A percentile compares a stretch with the other conserved stretches of the same genome.
Evolutionary conservation across 306 rosid genomes (phyloP).

Genomic region (Cucurbita argyrosperma): DNA sequence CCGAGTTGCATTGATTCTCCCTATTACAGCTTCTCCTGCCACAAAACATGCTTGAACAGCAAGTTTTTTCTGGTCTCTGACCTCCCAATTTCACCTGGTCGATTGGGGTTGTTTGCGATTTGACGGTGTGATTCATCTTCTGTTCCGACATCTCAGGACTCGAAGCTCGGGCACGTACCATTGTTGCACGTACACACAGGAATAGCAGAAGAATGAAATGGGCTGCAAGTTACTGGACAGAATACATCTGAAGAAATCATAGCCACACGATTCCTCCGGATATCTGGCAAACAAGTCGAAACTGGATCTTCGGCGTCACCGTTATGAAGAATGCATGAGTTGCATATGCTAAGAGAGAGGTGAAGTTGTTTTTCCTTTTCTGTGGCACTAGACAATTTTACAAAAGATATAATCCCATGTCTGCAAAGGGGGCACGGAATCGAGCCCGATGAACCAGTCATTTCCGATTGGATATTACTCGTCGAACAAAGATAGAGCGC

Average conservation of each 20-base stretch:
- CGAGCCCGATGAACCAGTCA: conserved; percentile 54
- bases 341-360: conserved; percentile 62
- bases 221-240: conserved; percentile 85
- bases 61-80: conserved; percentile 54
- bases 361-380: conserved; percentile 46
- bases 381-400: conserved; percentile 57
- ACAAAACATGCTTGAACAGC: conserved; percentile 89
- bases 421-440: conserved; percentile 90
- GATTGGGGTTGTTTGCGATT: conserved; percentile 25
- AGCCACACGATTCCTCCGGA: conserved; percentile 64
- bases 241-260: conserved; percentile 77
- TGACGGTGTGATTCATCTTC: conserved; percentile 35
- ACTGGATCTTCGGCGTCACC: conserved; percentile 33
- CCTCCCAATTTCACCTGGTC: conserved; percentile 65
- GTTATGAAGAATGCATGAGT: conserved; percentile 75
- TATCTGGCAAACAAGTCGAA: conserved; percentile 43
- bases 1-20: conserved; percentile 93
- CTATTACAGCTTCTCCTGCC: conserved; percentile 93
- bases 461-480: conserved; percentile 47
- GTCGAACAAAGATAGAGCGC: conserved; percentile 94
- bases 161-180: conserved; percentile 68
- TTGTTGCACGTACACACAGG: conserved; percentile 86
- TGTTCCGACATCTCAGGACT: conserved; percentile 43
- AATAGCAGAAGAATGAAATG: conserved; percentile 77
- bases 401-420: conserved; percentile 61